Conservation (phyloP, 2,329 filamentous ascomycete species). For the Aspergillus flavus region DNA sequence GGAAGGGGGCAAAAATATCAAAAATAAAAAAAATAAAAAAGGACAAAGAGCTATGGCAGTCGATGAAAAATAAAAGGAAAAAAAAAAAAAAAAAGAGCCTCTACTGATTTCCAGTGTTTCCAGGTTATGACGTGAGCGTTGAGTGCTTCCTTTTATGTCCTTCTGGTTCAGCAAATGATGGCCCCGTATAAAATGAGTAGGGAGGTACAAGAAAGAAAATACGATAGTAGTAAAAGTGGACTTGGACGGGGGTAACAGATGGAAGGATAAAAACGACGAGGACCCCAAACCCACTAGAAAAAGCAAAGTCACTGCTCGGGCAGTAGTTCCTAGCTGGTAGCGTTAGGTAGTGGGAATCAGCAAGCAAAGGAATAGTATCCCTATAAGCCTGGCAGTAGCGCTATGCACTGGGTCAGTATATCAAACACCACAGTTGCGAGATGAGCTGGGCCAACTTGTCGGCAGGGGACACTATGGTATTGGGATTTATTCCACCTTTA, state of each 20-base stretch:
- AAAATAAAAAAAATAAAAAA: conserved; percentile 14
- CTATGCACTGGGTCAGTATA: conserved; percentile 24
- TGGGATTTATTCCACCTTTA: conserved; percentile 5
- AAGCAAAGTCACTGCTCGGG: not conserved
- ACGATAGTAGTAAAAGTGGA: not conserved
- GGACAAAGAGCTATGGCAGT: conserved; percentile 5
- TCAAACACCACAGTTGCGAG: conserved; percentile 19
- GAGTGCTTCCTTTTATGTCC: conserved; percentile 2
- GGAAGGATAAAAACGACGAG: conserved; percentile 15
- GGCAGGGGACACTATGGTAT: conserved; percentile 9
- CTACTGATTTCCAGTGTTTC: conserved; percentile 20
- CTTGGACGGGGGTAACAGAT: conserved; percentile 2
- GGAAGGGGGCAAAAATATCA: conserved; percentile 13
- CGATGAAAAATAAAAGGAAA: not conserved
- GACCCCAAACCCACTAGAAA: conserved; percentile 8
- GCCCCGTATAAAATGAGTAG: not conserved
- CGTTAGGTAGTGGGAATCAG: conserved; percentile 15
- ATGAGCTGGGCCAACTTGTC: conserved; percentile 13
- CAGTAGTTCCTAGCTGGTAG: not conserved
- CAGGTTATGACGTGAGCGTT: conserved; percentile 33
- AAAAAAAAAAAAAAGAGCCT: conserved; percentile 26
- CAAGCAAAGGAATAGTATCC: conserved; percentile 19
- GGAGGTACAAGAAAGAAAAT: not conserved
- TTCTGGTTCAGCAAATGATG: conserved; percentile 1
- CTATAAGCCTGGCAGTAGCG: conserved; percentile 24